Evolutionary conservation across 2,329 filamentous ascomycete species (phyloP), one percentile per base, ranked within the genome.

Genomic region (Apiospora rasikravindrae): DNA sequence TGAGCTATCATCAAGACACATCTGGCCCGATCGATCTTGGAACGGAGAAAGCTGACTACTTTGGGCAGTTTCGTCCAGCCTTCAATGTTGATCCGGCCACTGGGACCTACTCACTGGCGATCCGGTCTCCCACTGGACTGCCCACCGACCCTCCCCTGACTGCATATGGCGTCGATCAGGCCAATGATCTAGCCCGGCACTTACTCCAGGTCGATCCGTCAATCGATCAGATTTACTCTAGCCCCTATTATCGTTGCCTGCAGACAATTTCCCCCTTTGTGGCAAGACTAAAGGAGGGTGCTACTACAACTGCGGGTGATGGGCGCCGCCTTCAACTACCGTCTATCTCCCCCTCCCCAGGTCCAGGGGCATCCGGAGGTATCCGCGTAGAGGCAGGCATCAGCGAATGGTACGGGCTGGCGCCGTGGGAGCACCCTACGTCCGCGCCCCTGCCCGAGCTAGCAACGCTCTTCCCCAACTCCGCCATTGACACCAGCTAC

Each of bases 341-440:
- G 11, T 40, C 53, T 5, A 7, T 11, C 16, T 22, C 29, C 53
- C 22, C 51, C 51, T 57, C 51, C 10, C 24, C 16, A n/a, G 45
- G 45, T 22, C 8, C 19, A 49, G 45, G 45, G 40, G 40, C 5
- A 22, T 45, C 44, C 7, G 44, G 44, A 26, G 14, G 26, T 51
- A 87, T 91, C 73, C 85, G 88, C 47, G 87, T 86, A 67, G 90
- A 92, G 76, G 83, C 85, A 71, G 89, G 89, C 16, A 77, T 91
- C 51, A 92, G 94, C 73, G 96, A 99, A 85, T 98, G 96, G 92
- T 98, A 96, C 81, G 96, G 96, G 37, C 87, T 90, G 67, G 94
- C 95, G 22, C 90, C 91, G 73, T 98, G 98, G 82, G 88, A 93
- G 71, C 96, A 98, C 78, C 96, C 96, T 0, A 87, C 88, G 22